These are phyloP conservation scores for Dothidotthia symphoricarpi DNA, from an alignment of 2,329 filamentous ascomycete genomes.

Conservation along the genomic window DNA sequence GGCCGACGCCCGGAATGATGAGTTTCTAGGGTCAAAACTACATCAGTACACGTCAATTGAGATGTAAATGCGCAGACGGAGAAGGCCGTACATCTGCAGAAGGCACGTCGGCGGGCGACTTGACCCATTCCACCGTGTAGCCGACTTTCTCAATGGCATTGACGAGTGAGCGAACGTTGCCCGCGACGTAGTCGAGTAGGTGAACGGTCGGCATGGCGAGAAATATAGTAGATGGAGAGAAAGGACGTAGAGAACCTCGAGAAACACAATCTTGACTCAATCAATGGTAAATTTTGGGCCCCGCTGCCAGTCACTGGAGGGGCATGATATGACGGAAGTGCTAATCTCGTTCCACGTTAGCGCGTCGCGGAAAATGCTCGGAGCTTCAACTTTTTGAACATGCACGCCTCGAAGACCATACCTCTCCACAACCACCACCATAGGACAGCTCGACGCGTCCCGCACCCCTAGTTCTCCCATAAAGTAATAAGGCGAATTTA, in stretches of 20 bases:
- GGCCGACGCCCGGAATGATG: constrained; percentile 92
- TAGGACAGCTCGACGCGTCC: background rate
- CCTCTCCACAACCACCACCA: no score
- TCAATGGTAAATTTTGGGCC: constrained; percentile 8
- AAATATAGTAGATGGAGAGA: background rate
- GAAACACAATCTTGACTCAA: constrained; percentile 12
- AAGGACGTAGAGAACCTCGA: background rate
- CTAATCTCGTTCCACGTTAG: constrained; percentile 12
- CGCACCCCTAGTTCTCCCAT: background rate
- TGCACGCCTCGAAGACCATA: background rate
- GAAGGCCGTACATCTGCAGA: constrained; percentile 68
- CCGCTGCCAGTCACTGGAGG: constrained; percentile 10
- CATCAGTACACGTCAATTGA: constrained; percentile 39
- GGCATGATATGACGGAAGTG: constrained; percentile 6
- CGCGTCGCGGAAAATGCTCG: constrained; percentile 14
- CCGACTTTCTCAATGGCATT: constrained; percentile 97
- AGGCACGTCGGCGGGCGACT: constrained; percentile 75
- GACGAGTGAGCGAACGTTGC: constrained; percentile 91
- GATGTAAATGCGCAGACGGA: constrained; percentile 5
- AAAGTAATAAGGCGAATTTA: no score
- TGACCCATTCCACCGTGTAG: constrained; percentile 90
- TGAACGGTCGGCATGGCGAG: constrained; percentile 71
- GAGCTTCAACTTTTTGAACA: constrained; percentile 16
- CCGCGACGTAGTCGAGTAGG: constrained; percentile 87
- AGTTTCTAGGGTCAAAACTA: constrained; percentile 63